These are phyloP conservation scores for Fusarium marasasianum DNA, from an alignment of 2,329 filamentous ascomycete species.

Conservation along the genomic window DNA sequence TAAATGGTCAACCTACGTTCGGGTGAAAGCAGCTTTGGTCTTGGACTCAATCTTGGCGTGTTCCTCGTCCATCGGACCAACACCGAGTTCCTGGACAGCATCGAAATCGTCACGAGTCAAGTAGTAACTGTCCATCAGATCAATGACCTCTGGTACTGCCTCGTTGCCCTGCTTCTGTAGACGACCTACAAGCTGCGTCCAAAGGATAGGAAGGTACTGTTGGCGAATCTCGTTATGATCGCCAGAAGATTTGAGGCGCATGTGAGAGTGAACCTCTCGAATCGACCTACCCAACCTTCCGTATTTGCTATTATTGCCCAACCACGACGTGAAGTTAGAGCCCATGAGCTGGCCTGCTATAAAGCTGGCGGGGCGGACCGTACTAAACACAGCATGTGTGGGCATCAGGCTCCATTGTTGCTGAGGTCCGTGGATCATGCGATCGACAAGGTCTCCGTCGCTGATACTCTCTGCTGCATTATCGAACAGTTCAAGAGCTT, in stretches of 20 bases:
- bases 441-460: conserved; percentile 93
- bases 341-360: conserved; percentile 80
- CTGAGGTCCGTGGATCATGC: conserved; percentile 98
- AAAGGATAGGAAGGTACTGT: conserved; percentile 90
- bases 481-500: conserved; percentile 85
- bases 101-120: conserved; percentile 96
- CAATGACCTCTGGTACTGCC: conserved; percentile 82
- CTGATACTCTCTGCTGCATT: conserved; percentile 95
- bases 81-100: conserved; percentile 87
- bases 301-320: conserved; percentile 92
- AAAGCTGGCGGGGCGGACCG: conserved; percentile 89
- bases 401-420: conserved; percentile 99
- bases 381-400: conserved; percentile 93
- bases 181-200: conserved; percentile 79
- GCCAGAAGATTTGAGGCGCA: conserved; percentile 89
- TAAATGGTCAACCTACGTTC: conserved; percentile 69
- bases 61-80: conserved; percentile 83
- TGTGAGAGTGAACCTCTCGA: conserved; percentile 96
- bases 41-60: conserved; percentile 81
- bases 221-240: conserved; percentile 95
- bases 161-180: conserved; percentile 85
- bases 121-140: conserved; percentile 97
- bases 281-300: conserved; percentile 81
- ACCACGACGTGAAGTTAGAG: conserved; percentile 87
- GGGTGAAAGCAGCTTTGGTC: conserved; percentile 89